A percentile compares a stretch with the other conserved stretches of the same genome.
These are phyloP conservation scores for Candida stauntonica DNA, from an alignment of 805 yeast species.

Conservation along the genomic window DNA sequence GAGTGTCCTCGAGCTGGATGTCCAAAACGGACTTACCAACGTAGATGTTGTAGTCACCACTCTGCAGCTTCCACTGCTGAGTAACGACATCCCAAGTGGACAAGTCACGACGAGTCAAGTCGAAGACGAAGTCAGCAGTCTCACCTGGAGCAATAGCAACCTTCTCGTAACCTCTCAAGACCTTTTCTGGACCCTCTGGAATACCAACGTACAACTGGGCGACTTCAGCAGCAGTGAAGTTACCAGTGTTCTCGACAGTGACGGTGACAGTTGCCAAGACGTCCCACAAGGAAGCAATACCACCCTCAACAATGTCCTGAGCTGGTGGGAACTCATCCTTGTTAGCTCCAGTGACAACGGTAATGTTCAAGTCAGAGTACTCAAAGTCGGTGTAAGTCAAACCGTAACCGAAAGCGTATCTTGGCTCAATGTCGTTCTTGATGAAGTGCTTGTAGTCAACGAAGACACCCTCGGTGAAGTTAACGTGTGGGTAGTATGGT, in stretches of 20 bases:
- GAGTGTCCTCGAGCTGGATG: slow-evolving; percentile 7
- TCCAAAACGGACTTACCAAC: slow-evolving; percentile 31
- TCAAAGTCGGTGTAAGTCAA: slow-evolving; percentile 44
- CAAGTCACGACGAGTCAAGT: slow-evolving; percentile 8
- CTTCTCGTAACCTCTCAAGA: slow-evolving; percentile 52
- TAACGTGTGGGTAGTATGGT: slow-evolving; percentile 28
- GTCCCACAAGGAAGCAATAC: slow-evolving; percentile 9
- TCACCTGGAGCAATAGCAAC: slow-evolving; percentile 31
- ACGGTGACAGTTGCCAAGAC: slow-evolving; percentile 6
- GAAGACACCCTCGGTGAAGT: slow-evolving; percentile 24
- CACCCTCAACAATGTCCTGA: slow-evolving; percentile 7
- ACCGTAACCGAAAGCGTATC: slow-evolving; percentile 59
- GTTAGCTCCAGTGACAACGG: slow-evolving; percentile 17
- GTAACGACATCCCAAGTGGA: slow-evolving; percentile 7
- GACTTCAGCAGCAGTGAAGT: slow-evolving; percentile 41
- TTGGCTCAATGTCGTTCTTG: slow-evolving; percentile 43
- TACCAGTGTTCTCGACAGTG: slow-evolving; percentile 29
- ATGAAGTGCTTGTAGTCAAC: slow-evolving; percentile 56
- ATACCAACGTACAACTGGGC: slow-evolving; percentile 50
- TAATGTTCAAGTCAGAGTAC: slow-evolving; percentile 31
- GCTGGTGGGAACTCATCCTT: slow-evolving; percentile 8
- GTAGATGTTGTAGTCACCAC: slow-evolving; percentile 37
- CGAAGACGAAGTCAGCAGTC: slow-evolving; percentile 30
- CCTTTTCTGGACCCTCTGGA: slow-evolving; percentile 35
- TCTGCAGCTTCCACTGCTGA: slow-evolving; percentile 8